phyloP scores from a whole-genome alignment of 139 green algal species.

The Chlamydomonas sp. region DNA sequence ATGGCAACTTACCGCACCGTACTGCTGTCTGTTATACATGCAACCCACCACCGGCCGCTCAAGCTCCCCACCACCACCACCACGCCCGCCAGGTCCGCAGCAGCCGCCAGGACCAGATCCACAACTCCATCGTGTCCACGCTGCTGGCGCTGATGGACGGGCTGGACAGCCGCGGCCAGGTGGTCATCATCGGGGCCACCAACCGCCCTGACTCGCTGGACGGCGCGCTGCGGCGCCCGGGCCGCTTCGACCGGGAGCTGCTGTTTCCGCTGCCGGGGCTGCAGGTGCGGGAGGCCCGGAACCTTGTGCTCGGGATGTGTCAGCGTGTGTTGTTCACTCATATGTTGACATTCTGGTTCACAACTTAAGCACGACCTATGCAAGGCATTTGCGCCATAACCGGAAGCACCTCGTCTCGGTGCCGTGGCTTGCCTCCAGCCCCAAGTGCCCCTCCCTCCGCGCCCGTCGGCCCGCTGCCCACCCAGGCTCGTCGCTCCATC shows the following conservation, averaged over 20 bases:
- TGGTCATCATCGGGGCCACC: constrained; percentile 94
- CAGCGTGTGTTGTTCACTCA: too few species aligned
- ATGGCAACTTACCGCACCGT: neutral
- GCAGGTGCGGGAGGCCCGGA: constrained; percentile 21
- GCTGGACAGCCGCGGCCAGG: constrained; percentile 85
- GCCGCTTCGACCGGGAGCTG: constrained; percentile 94
- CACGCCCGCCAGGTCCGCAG: constrained; percentile 65
- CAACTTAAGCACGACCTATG: too few species aligned
- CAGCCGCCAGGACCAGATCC: constrained; percentile 94
- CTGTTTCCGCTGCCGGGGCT: constrained; percentile 84
- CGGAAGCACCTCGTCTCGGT: too few species aligned
- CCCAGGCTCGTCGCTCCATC: constrained; percentile 80
- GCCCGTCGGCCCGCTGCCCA: constrained; percentile 33
- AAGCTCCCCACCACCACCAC: constrained; percentile 8
- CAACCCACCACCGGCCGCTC: constrained; percentile 50
- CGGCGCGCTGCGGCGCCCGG: constrained; percentile 83
- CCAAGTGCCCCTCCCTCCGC: neutral
- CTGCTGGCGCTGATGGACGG: constrained; percentile 97
- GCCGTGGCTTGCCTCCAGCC: neutral
- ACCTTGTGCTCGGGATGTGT: too few species aligned
- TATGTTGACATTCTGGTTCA: too few species aligned
- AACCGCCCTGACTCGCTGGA: constrained; percentile 91
- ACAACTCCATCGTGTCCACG: constrained; percentile 97
- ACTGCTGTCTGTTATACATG: constrained; percentile 41
- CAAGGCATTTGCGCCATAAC: too few species aligned